Conservation (phyloP, 1,284 basidiomycete genomes). For the Malassezia yamatoensis region DNA sequence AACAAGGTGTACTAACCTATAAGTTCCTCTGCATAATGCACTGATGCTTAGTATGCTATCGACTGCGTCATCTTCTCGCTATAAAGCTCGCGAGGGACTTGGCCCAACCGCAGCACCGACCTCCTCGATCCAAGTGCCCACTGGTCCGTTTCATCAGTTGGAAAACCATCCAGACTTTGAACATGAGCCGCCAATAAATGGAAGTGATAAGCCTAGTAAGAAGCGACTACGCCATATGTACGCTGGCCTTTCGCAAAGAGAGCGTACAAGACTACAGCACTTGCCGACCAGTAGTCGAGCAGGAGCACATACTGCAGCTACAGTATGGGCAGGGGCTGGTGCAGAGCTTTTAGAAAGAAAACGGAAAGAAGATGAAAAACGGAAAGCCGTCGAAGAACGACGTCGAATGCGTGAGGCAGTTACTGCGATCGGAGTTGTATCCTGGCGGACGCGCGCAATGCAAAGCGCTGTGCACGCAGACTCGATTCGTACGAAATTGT, state of each 20-base stretch:
- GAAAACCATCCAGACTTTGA: slow-evolving; percentile 26
- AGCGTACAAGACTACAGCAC: slow-evolving; percentile 36
- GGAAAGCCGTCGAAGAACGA: slow-evolving; percentile 37
- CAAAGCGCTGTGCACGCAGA: slow-evolving; percentile 28
- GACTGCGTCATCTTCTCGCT: slow-evolving; percentile 46
- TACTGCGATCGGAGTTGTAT: slow-evolving; percentile 37
- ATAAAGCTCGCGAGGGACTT: slow-evolving; percentile 7
- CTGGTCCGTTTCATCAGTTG: slow-evolving; percentile 15
- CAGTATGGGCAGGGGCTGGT: slow-evolving; percentile 42
- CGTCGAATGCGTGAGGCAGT: slow-evolving; percentile 36
- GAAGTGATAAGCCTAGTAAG: slow-evolving; percentile 20
- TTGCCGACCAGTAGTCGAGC: slow-evolving; percentile 28
- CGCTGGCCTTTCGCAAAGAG: slow-evolving; percentile 33
- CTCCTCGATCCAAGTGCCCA: slow-evolving; percentile 18
- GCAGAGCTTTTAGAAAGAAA: slow-evolving; percentile 47
- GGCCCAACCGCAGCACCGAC: slow-evolving; percentile 15
- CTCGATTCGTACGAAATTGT: slow-evolving; percentile 24
- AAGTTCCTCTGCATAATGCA: slow-evolving; percentile 50
- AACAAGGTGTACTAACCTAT: background rate
- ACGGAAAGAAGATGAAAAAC: slow-evolving; percentile 45
- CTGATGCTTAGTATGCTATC: slow-evolving; percentile 50
- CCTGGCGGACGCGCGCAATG: slow-evolving; percentile 34
- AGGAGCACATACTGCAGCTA: slow-evolving; percentile 21
- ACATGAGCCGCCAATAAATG: slow-evolving; percentile 9
- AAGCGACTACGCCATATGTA: slow-evolving; percentile 43